These are phyloP conservation scores for Teratosphaeria zuluensis DNA, from an alignment of 2,329 filamentous ascomycete species.

Conservation along the genomic window DNA sequence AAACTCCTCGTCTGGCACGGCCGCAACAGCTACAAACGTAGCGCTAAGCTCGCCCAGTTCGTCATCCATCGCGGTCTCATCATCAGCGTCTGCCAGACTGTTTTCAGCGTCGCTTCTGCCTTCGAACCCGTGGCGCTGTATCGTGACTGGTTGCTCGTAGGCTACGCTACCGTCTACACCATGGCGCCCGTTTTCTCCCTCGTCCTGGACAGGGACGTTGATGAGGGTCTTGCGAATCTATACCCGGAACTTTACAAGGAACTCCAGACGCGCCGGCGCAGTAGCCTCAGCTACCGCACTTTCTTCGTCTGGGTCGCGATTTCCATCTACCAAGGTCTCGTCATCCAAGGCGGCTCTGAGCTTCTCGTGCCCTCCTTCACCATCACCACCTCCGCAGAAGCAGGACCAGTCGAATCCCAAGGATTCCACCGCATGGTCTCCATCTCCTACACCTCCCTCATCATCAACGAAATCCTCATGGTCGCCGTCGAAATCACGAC, in stretches of 20 bases:
- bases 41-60: slow-evolving; percentile 91
- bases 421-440: slow-evolving; percentile 59
- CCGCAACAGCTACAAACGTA: slow-evolving; percentile 91
- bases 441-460: slow-evolving; percentile 82
- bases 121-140: slow-evolving; percentile 94
- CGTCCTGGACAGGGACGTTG: slow-evolving; percentile 88
- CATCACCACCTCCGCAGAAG: slow-evolving; percentile 3
- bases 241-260: slow-evolving; percentile 98
- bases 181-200: slow-evolving; percentile 87
- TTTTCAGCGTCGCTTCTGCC: slow-evolving; percentile 86
- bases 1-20: slow-evolving; percentile 99
- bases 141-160: slow-evolving; percentile 92
- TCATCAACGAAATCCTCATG: slow-evolving; percentile 94
- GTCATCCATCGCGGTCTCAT: slow-evolving; percentile 96
- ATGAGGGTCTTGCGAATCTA: slow-evolving; percentile 83
- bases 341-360: slow-evolving; percentile 92
- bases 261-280: slow-evolving; percentile 64
- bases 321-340: slow-evolving; percentile 85
- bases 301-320: slow-evolving; percentile 97
- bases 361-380: slow-evolving; percentile 67
- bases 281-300: slow-evolving; percentile 74
- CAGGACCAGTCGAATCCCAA: neutral
- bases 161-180: slow-evolving; percentile 93
- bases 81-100: slow-evolving; percentile 90
- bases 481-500: slow-evolving; percentile 93